Conservation (phyloP, 352 stramenopile species). For the Phytophthora constricta region DNA sequence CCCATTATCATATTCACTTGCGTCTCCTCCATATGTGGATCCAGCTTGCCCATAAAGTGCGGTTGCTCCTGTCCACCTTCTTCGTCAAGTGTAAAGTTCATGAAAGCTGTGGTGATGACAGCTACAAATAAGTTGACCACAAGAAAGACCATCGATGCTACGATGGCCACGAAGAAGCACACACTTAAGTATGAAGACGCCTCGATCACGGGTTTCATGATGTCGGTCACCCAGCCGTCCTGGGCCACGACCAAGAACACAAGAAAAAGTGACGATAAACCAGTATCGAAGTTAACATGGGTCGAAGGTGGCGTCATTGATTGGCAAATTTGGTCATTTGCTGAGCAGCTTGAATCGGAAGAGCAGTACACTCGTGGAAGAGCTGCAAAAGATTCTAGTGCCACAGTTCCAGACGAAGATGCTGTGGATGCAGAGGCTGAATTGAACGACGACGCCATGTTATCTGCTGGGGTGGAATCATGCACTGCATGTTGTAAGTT, state of each 20-base stretch:
- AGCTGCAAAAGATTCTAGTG: slow-evolving; percentile 36
- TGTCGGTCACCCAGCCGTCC: slow-evolving; percentile 79
- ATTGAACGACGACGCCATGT: neutral
- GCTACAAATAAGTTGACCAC: slow-evolving; percentile 86
- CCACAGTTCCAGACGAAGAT: slow-evolving; percentile 18
- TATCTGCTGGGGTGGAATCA: slow-evolving; percentile 11
- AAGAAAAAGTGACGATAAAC: slow-evolving; percentile 71
- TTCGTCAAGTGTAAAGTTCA: slow-evolving; percentile 78
- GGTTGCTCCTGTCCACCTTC: slow-evolving; percentile 41
- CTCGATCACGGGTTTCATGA: slow-evolving; percentile 82
- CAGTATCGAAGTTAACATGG: slow-evolving; percentile 78
- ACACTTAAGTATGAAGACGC: slow-evolving; percentile 58
- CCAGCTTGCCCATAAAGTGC: slow-evolving; percentile 62
- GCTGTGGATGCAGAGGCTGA: slow-evolving; percentile 13
- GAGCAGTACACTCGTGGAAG: slow-evolving; percentile 65
- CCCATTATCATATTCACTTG: slow-evolving; percentile 87
- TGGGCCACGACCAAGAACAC: slow-evolving; percentile 83
- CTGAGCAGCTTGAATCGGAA: slow-evolving; percentile 44
- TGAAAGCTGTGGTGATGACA: slow-evolving; percentile 86
- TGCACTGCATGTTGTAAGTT: slow-evolving; percentile 62
- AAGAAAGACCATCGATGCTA: slow-evolving; percentile 81
- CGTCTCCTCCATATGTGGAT: slow-evolving; percentile 64
- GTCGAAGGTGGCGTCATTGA: slow-evolving; percentile 41
- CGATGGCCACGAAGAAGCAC: slow-evolving; percentile 76
- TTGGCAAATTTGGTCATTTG: slow-evolving; percentile 45